Evolutionary conservation across 2,329 filamentous ascomycete species (phyloP), one percentile per base, ranked within the genome.

Genomic region (Calonectria naviculata): DNA sequence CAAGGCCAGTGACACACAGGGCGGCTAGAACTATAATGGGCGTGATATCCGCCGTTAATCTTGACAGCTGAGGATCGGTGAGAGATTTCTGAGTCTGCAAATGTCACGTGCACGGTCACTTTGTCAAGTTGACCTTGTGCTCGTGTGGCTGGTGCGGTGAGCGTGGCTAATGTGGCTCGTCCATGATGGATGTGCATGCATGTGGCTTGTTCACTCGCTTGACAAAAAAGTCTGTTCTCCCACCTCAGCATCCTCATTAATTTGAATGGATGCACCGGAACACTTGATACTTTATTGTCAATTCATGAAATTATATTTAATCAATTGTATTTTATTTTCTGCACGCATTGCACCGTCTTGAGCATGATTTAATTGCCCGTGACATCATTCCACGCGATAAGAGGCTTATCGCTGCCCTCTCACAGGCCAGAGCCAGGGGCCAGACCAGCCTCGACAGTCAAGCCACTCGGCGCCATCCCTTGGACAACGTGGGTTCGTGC

Each of bases 391-490:
- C 31, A 17, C 13, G 31, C 52, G 52, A 58, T 58, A 58, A 58
- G 52, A 24, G 10, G 12, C 52, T 58, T 38, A 58, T 58, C 52
- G 52, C n/a, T 2, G n/a, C 34, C 13, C 34, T 19, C 26, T 58
- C 31, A 58, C 52, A 58, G 52, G 52, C 21, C 34, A 58, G 52
- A 38, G 21, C 24, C 52, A 38, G 52, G 52, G 52, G n/a, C 17
- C 34, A 54, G 28, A n/a, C n/a, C 49, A 54, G 49, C 49, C 29
- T 54, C 29, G 29, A 38, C 26, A 17, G 19, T 42, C 56, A 61
- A 61, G 56, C 56, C 56, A 61, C 64, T 65, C 63, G 28, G 36
- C 36, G 38, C 38, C 34, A 65, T 36, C 41, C 63, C 63, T 42
- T 26, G 28, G 28, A 65, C 47, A 56, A 65, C 63, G 63, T 56